Conservation (phyloP, 352 stramenopile species). For the Phytophthora vignae region DNA sequence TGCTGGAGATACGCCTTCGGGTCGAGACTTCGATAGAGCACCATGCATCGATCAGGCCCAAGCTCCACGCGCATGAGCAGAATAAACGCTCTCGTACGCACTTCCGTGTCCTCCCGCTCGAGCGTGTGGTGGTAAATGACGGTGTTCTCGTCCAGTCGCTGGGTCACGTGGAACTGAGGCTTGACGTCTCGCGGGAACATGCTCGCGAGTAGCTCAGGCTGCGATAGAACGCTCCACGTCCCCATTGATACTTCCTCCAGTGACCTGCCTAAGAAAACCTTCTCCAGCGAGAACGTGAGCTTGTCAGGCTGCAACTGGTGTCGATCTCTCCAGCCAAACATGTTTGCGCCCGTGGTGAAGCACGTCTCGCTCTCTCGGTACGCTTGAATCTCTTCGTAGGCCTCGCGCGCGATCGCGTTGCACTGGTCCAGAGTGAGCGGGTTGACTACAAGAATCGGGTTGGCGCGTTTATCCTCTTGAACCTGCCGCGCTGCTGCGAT, state of each 20-base stretch:
- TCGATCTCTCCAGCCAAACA: conserved; percentile 68
- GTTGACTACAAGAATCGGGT: conserved; percentile 43
- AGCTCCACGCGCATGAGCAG: conserved; percentile 51
- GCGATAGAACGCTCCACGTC: conserved; percentile 53
- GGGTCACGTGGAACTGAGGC: conserved; percentile 63
- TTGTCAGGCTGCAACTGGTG: conserved; percentile 48
- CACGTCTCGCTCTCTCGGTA: conserved; percentile 54
- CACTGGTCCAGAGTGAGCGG: conserved; percentile 46
- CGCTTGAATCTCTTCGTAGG: conserved; percentile 45
- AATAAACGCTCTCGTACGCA: conserved; percentile 57
- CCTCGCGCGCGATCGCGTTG: conserved; percentile 39
- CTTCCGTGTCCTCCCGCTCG: conserved; percentile 46
- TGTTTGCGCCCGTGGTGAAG: conserved; percentile 49
- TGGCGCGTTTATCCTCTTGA: conserved; percentile 46
- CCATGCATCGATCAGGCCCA: conserved; percentile 25
- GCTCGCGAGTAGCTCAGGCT: conserved; percentile 38
- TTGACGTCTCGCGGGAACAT: conserved; percentile 55
- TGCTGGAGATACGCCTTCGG: conserved; percentile 50
- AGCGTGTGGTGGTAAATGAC: conserved; percentile 73
- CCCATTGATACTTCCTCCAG: conserved; percentile 40
- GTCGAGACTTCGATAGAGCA: conserved; percentile 60
- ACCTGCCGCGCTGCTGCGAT: conserved; percentile 28
- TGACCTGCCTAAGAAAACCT: conserved; percentile 43
- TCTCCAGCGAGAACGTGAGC: conserved; percentile 66
- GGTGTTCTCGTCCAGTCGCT: conserved; percentile 59